Evolutionary conservation across 2,329 filamentous ascomycete genomes (phyloP), one percentile per base, ranked within the genome.

Genomic region (Fusarium sp.): DNA sequence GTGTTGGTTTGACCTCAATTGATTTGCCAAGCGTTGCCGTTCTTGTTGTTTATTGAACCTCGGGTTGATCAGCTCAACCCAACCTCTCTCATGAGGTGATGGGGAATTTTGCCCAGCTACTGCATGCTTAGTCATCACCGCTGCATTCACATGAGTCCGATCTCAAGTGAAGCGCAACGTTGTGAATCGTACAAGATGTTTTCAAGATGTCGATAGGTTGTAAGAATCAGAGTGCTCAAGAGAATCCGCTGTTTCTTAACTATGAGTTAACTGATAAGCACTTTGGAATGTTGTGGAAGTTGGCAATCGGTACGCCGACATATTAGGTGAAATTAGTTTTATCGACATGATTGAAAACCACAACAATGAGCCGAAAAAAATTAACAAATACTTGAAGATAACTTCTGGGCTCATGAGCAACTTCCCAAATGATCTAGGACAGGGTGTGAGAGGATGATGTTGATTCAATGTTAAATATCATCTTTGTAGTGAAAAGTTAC

Each of bases 41-140:
- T 35, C 6, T 55, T 59, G 44, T 61, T 56, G 57, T 63, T 56
- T 48, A 50, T 55, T 36, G 50, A 47, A 22, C 30, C 50, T 66
- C 51, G 55, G 36, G 55, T 38, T 51, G 54, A 44, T 48, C 54
- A 24, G 58, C 26, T 50, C 39, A 31, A 35, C 59, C 70, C 71
- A 60, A 61, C 54, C 53, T 65, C 57, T 60, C 26, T 20, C 56
- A 65, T 71, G 63, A 28, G 50, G 20, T 48, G 55, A 50, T 56
- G 56, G 61, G 60, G 61, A 72, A 55, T 72, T 72, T 72, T 50
- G 59, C 36, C 33, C 33, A 58, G 28, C 48, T 35, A 39, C 45
- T 66, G 44, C 45, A 57, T 12, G 71, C 68, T 74, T 70, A 74
- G 60, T 66, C 61, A 74, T 64, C 72, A 20, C 50, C 45, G 18